Evolutionary conservation across 1,284 basidiomycete genomes (phyloP).

Genomic region (Stereum hirsutum): DNA sequence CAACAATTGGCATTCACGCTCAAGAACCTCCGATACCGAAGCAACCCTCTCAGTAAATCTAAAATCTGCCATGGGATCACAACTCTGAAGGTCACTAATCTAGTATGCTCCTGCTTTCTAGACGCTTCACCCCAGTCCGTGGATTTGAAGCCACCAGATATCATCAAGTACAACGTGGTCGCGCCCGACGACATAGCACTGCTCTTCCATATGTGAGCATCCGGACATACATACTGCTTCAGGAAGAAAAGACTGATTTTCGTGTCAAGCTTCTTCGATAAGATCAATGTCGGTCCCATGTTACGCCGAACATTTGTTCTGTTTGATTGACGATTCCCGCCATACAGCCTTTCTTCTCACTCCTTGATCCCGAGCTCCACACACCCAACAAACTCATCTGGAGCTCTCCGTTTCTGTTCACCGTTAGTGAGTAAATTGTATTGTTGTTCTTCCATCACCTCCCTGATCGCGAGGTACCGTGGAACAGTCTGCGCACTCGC

Average conservation of each 20-base stretch:
- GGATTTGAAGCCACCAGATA: constrained; percentile 18
- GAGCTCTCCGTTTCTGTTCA: constrained; percentile 47
- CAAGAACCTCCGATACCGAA: no score
- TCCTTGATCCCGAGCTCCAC: constrained; percentile 46
- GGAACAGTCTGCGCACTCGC: constrained; percentile 40
- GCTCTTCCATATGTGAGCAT: constrained; percentile 46
- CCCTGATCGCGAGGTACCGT: not conserved
- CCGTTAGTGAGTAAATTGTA: constrained; percentile 35
- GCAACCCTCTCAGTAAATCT: no score
- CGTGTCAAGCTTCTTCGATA: constrained; percentile 39
- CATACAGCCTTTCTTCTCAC: constrained; percentile 43
- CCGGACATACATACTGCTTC: no score
- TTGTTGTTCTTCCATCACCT: not conserved
- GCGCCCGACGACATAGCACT: constrained; percentile 48
- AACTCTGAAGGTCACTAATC: no score
- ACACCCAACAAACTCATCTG: constrained; percentile 40
- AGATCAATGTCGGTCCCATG: constrained; percentile 34
- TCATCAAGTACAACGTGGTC: constrained; percentile 35
- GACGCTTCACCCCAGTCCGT: no score
- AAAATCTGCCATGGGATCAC: no score
- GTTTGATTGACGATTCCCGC: not conserved
- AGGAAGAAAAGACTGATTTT: no score
- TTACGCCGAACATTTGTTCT: not conserved
- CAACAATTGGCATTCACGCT: no score
- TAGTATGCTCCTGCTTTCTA: no score